Conservation (phyloP, 192 early-diverging fungal genomes). For the Diversispora epigaea region DNA sequence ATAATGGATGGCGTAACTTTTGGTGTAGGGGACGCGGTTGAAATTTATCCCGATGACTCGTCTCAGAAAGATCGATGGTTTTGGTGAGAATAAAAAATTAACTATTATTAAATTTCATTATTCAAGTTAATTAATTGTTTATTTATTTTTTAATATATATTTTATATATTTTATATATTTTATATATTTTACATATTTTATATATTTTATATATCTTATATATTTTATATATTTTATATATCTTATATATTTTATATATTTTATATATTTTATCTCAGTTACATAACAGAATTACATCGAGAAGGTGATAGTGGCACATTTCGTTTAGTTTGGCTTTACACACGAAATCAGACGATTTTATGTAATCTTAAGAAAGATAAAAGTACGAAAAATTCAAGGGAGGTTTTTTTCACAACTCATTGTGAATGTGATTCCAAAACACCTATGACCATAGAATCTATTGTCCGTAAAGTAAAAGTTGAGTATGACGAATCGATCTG, state of each 20-base stretch:
- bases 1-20: not conserved
- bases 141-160: not conserved
- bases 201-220: no score
- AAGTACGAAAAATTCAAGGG: not conserved
- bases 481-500: not conserved
- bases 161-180: no score
- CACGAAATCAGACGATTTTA: constrained; percentile 9
- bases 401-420: constrained; percentile 24
- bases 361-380: constrained; percentile 11
- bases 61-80: not conserved
- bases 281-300: not conserved
- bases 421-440: constrained; percentile 7
- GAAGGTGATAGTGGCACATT: not conserved
- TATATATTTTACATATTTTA: no score
- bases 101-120: not conserved
- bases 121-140: not conserved
- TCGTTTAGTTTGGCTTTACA: constrained; percentile 22
- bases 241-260: no score
- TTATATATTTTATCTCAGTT: constrained; percentile 2
- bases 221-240: no score
- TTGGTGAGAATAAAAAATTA: not conserved
- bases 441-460: not conserved
- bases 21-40: not conserved
- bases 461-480: constrained; percentile 17
- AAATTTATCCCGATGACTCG: not conserved